Evolutionary conservation across 331 rosid species (phyloP), one percentile per base, ranked within the genome.

Genomic region (Erythrophleum ivorense): DNA sequence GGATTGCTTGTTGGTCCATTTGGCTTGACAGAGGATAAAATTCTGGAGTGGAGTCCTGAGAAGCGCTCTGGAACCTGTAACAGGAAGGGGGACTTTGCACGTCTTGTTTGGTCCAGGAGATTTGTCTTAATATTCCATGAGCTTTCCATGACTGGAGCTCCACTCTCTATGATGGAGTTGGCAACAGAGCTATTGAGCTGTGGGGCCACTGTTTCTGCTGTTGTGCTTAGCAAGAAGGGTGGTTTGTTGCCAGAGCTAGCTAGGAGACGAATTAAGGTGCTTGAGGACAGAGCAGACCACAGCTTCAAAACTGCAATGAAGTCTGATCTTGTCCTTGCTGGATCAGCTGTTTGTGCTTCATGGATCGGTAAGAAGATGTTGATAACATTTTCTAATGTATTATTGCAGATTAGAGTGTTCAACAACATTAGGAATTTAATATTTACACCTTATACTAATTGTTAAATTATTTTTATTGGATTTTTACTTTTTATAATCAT

Each of bases 71-170:
- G 90, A 76, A 89, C 86, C 18, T 91, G 98, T 78, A 82, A 89
- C 75, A 85, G 91, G 87, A 90, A 88, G 76, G 88, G 89, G 73
- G 92, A 94, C 77, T 94, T 91, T 53, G 85, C 91, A 6, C 87
- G 89, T 29, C 90, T 91, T 65, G 98, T 91, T 68, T 83, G 90
- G 94, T 94, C 94, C 36, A 89, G 91, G 80, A 90, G 95, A 75
- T 94, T 91, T 85, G 78, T 91, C 70, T 77, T 94, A 79, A 82
- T 94, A 67, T 94, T 94, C 82, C 98, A 94, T 76, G 97, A 94
- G 77, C 91, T 91, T 62, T 94, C 98, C 15, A 89, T 94, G 94
- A 94, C 95, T 9, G 98, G 98, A 60, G 94, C 98, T 63, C 98
- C 98, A 10, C 89, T 90, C 75, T 90, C 98, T 50, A 94, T 91